These are phyloP conservation scores for Zelopaecilomyces penicillatus DNA, from an alignment of 2,329 filamentous ascomycete species.

Conservation along the genomic window DNA sequence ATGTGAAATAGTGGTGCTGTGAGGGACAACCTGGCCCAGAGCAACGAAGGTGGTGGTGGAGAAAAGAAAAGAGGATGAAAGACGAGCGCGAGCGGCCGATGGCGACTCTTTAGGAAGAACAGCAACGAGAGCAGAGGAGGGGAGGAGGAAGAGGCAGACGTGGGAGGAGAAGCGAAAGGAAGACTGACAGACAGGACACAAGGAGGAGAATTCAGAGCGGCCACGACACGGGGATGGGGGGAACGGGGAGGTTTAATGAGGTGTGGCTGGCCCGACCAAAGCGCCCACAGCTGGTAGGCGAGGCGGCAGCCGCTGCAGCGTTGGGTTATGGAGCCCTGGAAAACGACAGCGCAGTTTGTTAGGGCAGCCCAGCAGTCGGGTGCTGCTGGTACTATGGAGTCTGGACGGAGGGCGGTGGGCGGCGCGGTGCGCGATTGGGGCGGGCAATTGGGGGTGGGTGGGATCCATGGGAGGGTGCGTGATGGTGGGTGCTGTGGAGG, in stretches of 20 bases:
- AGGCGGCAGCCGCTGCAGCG: no score
- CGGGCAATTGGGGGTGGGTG: no score
- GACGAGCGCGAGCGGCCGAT: conserved; percentile 23
- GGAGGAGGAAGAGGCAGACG: conserved; percentile 11
- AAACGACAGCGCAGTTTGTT: no score
- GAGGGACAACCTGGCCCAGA: conserved; percentile 11
- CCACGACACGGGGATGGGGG: conserved; percentile 16
- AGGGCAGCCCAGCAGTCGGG: no score
- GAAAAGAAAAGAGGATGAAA: conserved; percentile 11
- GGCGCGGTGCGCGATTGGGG: no score
- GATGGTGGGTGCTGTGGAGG: no score
- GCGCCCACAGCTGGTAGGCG: not conserved
- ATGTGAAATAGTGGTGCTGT: no score
- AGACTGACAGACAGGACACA: conserved; percentile 16
- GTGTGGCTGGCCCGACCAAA: conserved; percentile 7
- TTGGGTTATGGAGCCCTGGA: no score
- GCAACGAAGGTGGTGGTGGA: conserved; percentile 1
- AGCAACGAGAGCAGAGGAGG: conserved; percentile 15
- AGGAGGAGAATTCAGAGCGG: conserved; percentile 21
- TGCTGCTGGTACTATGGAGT: no score
- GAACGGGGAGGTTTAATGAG: conserved; percentile 26
- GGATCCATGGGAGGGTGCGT: no score
- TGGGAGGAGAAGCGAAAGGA: conserved; percentile 18
- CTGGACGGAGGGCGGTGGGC: no score
- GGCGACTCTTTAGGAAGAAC: conserved; percentile 10